A percentile compares a stretch with the other conserved stretches of the same genome.
phyloP scores from a whole-genome alignment of 2,329 filamentous ascomycete species.

The Sporothrix inflata region DNA sequence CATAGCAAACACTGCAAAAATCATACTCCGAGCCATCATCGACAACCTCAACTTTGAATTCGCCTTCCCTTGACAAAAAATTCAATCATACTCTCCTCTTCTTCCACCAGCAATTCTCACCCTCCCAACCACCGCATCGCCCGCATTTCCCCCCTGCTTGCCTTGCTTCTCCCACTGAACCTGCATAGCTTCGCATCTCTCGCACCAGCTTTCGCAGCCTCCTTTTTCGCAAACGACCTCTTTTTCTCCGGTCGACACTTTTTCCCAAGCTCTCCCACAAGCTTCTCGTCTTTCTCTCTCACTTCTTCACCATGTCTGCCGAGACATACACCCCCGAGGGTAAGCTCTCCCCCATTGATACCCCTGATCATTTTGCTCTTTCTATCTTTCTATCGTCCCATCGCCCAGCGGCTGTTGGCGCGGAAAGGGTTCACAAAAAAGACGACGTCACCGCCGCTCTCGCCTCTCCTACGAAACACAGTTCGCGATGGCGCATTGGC shows the following conservation, averaged over 20 bases:
- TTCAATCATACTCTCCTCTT: neutral
- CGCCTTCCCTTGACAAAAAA: no score
- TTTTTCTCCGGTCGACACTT: neutral
- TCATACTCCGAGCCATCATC: constrained; percentile 24
- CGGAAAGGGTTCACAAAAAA: neutral
- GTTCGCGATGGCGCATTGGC: neutral
- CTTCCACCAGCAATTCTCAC: neutral
- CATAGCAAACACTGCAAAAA: constrained; percentile 35
- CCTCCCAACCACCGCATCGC: neutral
- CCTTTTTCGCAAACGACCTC: neutral
- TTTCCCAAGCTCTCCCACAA: neutral
- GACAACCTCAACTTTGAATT: constrained; percentile 29
- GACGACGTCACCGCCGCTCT: neutral
- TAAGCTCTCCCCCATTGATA: constrained; percentile 36
- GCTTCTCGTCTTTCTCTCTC: neutral
- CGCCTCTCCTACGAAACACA: neutral
- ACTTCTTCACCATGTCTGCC: constrained; percentile 37
- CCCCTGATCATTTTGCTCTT: neutral
- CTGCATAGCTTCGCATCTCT: neutral
- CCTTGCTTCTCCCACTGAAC: neutral
- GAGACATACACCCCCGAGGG: constrained; percentile 45
- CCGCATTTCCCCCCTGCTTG: neutral
- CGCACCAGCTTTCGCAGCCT: neutral
- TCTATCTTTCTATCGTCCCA: neutral
- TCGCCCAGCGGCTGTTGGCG: neutral